Evolutionary conservation across 2,329 filamentous ascomycete genomes (phyloP), one percentile per base, ranked within the genome.

Genomic region (Fusarium camptoceras): DNA sequence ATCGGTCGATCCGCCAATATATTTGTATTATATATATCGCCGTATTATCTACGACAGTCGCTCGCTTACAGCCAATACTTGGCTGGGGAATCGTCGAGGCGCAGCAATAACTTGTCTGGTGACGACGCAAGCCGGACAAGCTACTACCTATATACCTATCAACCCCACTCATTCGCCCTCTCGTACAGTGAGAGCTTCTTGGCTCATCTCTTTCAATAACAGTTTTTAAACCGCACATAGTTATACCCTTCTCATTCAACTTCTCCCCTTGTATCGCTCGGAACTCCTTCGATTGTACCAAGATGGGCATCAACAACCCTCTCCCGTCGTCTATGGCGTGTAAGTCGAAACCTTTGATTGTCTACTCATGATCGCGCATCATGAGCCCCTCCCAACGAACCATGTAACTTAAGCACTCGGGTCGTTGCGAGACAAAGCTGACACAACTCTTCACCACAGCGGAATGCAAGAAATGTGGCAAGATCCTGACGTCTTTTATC

Each of bases 391-490:
- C 37, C 69, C 57, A 57, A 20, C 59, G 34, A 64, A 58, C 27
- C 68, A 57, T 53, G 34, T 39, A 64, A 14, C 30, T 49, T 27
- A 41, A 50, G 34, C 31, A 42, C 46, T 20, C 27, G 27, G 28
- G 22, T 28, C n/a, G 44, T 56, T 46, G 46, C 39, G 44, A 56
- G 54, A 57, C 56, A 62, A 59, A 62, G 51, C 68, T 73, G 47
- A 66, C 54, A 55, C 50, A 50, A 47, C 46, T 31, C 25, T 37
- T 24, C 41, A 14, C 41, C 34, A 73, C 81, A 98, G 95, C 94
- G 84, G 96, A 99, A 84, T 98, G 96, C 84, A 96, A 92, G 81
- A 99, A 99, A 83, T 96, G 94, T 79, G 92, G 92, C 78, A 97
- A 97, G 86, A 98, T 98, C 77, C 88, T 99, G 74, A 89, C 92